These are phyloP conservation scores for Candida boidinii DNA, from an alignment of 805 yeast genomes.

Conservation along the genomic window DNA sequence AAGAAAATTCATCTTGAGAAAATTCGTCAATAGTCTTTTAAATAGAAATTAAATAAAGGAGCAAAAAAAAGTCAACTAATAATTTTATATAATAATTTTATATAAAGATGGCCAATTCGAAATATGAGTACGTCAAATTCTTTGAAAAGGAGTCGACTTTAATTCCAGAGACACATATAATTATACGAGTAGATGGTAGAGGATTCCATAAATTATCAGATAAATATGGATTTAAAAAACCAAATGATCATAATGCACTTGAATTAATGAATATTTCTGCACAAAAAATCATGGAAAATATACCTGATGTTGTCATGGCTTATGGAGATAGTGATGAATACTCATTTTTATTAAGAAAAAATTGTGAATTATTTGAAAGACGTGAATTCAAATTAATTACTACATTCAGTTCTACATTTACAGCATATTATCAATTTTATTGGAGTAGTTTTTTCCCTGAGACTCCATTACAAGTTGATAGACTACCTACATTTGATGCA, in stretches of 20 bases:
- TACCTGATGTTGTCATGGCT: constrained; percentile 71
- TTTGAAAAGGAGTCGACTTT: constrained; percentile 71
- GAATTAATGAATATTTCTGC: constrained; percentile 81
- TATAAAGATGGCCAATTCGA: constrained; percentile 64
- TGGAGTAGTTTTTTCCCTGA: constrained; percentile 60
- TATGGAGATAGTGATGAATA: constrained; percentile 97
- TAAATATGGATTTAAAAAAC: constrained; percentile 70
- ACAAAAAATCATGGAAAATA: constrained; percentile 44
- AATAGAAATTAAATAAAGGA: no score
- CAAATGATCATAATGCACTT: constrained; percentile 77
- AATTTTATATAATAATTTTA: no score
- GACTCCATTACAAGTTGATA: constrained; percentile 26
- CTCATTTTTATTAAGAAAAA: constrained; percentile 62
- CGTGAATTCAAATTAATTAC: constrained; percentile 75
- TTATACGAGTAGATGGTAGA: constrained; percentile 85
- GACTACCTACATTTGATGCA: constrained; percentile 85
- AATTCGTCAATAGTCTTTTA: no score
- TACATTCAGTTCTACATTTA: constrained; percentile 74
- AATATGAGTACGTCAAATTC: constrained; percentile 76
- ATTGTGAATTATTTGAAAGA: constrained; percentile 69
- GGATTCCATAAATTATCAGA: constrained; percentile 85
- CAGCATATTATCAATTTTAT: constrained; percentile 60
- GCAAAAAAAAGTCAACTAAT: no score
- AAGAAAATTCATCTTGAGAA: no score
- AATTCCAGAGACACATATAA: constrained; percentile 73